Evolutionary conservation across 345 rosid genomes (phyloP).

Genomic region (Acer yangbiense): DNA sequence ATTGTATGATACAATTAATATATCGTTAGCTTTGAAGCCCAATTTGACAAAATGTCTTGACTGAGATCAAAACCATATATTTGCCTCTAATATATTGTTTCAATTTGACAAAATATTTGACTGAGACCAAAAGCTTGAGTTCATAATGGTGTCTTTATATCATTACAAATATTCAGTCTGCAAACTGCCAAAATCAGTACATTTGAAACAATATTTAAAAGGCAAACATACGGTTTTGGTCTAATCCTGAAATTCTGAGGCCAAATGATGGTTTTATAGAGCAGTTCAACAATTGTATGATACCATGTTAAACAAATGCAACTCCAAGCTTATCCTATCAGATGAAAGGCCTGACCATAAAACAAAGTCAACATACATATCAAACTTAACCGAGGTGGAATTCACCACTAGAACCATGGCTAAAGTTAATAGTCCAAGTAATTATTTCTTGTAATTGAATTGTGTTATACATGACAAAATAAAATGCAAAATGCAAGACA

Average conservation of each 20-base stretch:
- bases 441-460: neutral
- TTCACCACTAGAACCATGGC: neutral
- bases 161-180: neutral
- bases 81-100: too few relatives aligned
- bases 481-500: conserved; percentile 11
- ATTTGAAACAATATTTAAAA: neutral
- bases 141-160: neutral
- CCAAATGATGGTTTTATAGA: neutral
- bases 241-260: neutral
- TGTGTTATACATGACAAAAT: neutral
- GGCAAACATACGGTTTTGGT: neutral
- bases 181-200: neutral
- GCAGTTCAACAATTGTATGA: too few relatives aligned
- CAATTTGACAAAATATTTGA: neutral
- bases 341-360: neutral
- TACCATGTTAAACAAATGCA: neutral
- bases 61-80: neutral
- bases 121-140: neutral
- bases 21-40: neutral
- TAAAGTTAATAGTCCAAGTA: neutral
- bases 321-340: neutral
- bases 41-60: neutral
- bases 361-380: neutral
- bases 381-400: neutral
- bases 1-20: neutral